Evolutionary conservation across 2,329 filamentous ascomycete species (phyloP), one percentile per base, ranked within the genome.

Genomic region (Colletotrichum lentis): DNA sequence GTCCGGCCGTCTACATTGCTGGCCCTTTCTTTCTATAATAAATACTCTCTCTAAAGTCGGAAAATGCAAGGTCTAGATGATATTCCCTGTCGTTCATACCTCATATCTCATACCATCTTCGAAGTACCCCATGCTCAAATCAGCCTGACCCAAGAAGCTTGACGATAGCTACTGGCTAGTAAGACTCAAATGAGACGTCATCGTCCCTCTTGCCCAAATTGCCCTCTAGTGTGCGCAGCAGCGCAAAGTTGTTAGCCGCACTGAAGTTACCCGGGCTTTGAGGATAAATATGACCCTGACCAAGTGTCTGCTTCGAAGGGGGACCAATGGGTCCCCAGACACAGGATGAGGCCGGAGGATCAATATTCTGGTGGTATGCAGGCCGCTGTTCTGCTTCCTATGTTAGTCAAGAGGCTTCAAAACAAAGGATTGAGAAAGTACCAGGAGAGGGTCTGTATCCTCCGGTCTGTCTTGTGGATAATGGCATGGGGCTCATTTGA

Each of bases 281-380:
- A 14, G 57, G 46, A 41, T 53, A 67, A 14, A 44, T 47, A n/a
- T 53, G 63, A 0, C 24, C n/a, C 22, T 62, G 53, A 11, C 56
- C 67, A 18, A 52, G 16, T 14, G 61, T 53, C 44, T 67, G 67
- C 57, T 67, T 74, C 27, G 74, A 70, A 41, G 74, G 76, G n/a
- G 73, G 73, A 20, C 72, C 73, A 50, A 77, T 73, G 1, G 74
- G 71, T 1, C 75, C 74, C 74, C 77, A 77, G 58, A 72, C 65
- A 27, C 74, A 76, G 0, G 70, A 71, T 39, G 72, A 62, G 16
- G 54, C 62, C 12, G 69, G 64, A 11, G 70, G 64, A 27, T 41
- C 57, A 18, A 63, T 22, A 2, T 22, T 60, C 43, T 63, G 53
- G 35, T 62, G 59, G 24, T 63, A 60, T 5, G 22, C 24, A 39